phyloP scores from a whole-genome alignment of 1,284 basidiomycete genomes.

The Tetrapyrgos nigripes region DNA sequence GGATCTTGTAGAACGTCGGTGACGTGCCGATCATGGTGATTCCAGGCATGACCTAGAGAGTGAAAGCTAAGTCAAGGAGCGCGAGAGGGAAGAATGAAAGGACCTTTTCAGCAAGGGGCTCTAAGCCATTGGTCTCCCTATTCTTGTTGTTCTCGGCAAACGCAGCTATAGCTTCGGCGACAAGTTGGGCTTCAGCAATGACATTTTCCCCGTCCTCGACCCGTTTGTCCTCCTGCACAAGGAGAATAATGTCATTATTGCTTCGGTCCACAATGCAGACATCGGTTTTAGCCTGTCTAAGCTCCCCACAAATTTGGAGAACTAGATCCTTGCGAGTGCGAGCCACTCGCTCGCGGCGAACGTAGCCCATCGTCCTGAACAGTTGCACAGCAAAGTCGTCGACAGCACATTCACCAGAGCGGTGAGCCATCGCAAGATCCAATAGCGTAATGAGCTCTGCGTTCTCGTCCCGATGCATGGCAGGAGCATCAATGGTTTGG shows the following conservation, averaged over 20 bases:
- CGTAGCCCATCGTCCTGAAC: conserved; percentile 35
- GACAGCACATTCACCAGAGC: conserved; percentile 27
- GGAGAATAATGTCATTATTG: conserved; percentile 33
- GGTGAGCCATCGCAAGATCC: conserved; percentile 33
- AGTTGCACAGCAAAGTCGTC: conserved; percentile 38
- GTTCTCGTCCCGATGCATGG: conserved; percentile 24
- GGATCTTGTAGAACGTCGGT: conserved; percentile 38
- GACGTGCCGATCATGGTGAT: conserved; percentile 36
- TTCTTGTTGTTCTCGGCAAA: conserved; percentile 35
- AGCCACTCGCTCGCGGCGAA: conserved; percentile 25
- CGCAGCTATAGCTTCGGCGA: conserved; percentile 43
- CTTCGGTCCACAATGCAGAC: conserved; percentile 37
- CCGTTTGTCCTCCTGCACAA: conserved; percentile 41
- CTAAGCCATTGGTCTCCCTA: conserved; percentile 23
- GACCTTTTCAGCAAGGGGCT: conserved; percentile 26
- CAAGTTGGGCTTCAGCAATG: conserved; percentile 36
- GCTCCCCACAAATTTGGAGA: conserved; percentile 32
- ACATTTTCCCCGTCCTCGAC: conserved; percentile 11
- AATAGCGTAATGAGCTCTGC: conserved; percentile 27
- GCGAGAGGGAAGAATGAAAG: conserved; percentile 12
- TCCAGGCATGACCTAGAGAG: conserved; percentile 34
- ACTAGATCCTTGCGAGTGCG: conserved; percentile 28
- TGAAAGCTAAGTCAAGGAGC: conserved; percentile 3
- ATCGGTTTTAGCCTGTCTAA: conserved; percentile 32
- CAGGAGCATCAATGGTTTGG: conserved; percentile 19